Percentiles rank a stretch among this genome's conserved stretches.
Evolutionary conservation across 2,329 filamentous ascomycete species (phyloP).

Genomic region (Hymenoscyphus salicellus): DNA sequence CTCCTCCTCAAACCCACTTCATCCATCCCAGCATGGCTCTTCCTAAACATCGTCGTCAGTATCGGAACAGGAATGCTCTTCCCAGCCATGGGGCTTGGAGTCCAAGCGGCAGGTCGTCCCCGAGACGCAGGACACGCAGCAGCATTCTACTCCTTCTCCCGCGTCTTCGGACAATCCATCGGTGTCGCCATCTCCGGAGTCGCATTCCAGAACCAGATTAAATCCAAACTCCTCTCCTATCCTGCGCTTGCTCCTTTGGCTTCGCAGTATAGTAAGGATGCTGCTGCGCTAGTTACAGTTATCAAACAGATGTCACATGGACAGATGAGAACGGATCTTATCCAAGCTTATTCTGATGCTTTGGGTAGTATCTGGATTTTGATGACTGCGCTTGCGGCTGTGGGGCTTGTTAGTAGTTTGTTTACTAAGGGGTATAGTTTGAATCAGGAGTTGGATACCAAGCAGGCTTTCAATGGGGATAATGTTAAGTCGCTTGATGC

Average conservation of each 20-base stretch:
- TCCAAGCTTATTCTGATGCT: conserved; percentile 52
- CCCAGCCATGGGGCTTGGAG: conserved; percentile 58
- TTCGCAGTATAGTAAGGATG: conserved; percentile 31
- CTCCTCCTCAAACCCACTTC: conserved; percentile 50
- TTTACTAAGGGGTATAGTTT: conserved; percentile 50
- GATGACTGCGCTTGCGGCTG: conserved; percentile 50
- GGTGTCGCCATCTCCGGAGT: conserved; percentile 66
- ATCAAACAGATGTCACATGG: conserved; percentile 34
- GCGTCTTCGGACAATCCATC: conserved; percentile 61
- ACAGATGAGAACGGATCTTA: conserved; percentile 43
- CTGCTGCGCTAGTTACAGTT: conserved; percentile 30
- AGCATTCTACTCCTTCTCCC: conserved; percentile 66
- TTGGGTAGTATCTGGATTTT: conserved; percentile 55
- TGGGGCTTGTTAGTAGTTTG: conserved; percentile 47
- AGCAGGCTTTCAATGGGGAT: conserved; percentile 47
- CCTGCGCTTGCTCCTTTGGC: conserved; percentile 28
- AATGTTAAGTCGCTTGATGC: conserved; percentile 22
- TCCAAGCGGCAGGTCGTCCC: conserved; percentile 58
- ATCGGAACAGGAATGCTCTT: conserved; percentile 64
- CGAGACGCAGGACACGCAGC: conserved; percentile 59
- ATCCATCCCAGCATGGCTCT: conserved; percentile 53
- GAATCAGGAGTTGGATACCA: conserved; percentile 45
- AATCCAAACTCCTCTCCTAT: conserved; percentile 28
- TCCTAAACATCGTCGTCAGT: conserved; percentile 58
- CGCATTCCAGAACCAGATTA: conserved; percentile 62